Conservation (phyloP, 345 rosid species). For the Schrenkiella parvula region DNA sequence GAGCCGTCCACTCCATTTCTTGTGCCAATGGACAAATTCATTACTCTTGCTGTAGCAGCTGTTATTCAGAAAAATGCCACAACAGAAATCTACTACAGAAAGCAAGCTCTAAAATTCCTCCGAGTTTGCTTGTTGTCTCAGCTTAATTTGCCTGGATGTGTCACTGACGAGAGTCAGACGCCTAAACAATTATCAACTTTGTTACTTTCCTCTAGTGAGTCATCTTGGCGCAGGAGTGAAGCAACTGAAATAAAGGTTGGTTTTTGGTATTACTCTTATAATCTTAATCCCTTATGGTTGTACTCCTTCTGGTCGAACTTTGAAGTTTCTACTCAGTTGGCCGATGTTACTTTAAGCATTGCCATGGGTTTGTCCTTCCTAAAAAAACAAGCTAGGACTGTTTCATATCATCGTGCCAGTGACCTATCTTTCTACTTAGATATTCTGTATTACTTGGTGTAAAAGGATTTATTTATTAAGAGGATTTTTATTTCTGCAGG, state of each 20-base stretch:
- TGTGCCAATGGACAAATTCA: conserved; percentile 89
- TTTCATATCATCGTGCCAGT: not conserved
- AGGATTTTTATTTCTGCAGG: conserved; percentile 47
- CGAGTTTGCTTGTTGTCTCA: conserved; percentile 88
- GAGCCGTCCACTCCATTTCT: conserved; percentile 95
- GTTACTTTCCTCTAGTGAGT: conserved; percentile 63
- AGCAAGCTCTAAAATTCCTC: conserved; percentile 84
- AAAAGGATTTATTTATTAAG: not conserved
- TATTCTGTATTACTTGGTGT: not conserved
- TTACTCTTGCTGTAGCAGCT: conserved; percentile 92
- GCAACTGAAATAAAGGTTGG: conserved; percentile 74
- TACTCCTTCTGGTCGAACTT: not conserved
- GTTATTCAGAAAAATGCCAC: conserved; percentile 55
- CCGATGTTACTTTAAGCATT: not conserved
- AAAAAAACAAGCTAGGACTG: not conserved
- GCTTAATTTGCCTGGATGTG: conserved; percentile 86
- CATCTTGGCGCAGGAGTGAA: conserved; percentile 73
- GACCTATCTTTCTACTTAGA: not conserved
- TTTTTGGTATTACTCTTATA: conserved; percentile 3
- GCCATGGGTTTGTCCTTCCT: conserved; percentile 11
- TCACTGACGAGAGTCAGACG: conserved; percentile 63
- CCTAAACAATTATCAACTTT: conserved; percentile 53
- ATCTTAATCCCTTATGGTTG: not conserved
- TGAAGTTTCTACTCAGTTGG: conserved; percentile 5
- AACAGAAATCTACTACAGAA: conserved; percentile 66